Evolutionary conservation across 2,329 filamentous ascomycete genomes (phyloP).

Genomic region (Diaporthe citriasiana): DNA sequence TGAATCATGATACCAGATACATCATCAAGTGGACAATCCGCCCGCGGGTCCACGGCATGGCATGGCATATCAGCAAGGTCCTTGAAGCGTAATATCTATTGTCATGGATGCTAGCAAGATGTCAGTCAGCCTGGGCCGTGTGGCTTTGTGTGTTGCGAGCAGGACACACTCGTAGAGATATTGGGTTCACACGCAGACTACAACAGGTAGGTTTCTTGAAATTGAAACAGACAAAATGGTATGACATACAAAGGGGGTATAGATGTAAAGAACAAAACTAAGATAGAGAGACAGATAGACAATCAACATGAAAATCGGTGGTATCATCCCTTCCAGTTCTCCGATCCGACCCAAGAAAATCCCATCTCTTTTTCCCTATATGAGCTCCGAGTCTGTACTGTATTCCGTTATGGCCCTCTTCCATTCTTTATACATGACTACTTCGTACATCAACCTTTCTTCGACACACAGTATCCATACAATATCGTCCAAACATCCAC

Average conservation of each 20-base stretch:
- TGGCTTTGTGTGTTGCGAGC: no score
- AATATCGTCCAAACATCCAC: background rate
- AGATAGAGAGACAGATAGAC: background rate
- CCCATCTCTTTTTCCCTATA: background rate
- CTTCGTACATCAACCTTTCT: background rate
- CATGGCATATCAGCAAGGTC: background rate
- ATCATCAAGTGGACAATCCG: no score
- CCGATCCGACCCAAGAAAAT: background rate
- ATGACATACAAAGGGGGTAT: slow-evolving; percentile 5
- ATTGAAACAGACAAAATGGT: background rate
- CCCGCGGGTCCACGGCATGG: background rate
- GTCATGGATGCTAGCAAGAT: background rate
- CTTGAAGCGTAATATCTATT: background rate
- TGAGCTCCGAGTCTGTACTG: background rate
- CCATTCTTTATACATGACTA: slow-evolving; percentile 11
- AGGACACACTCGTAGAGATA: no score
- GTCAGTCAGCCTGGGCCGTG: background rate
- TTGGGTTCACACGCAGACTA: no score
- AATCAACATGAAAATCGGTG: slow-evolving; percentile 9
- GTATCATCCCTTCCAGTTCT: slow-evolving; percentile 10
- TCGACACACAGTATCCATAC: slow-evolving; percentile 1
- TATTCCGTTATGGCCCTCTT: slow-evolving; percentile 3
- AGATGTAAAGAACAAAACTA: background rate
- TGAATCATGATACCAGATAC: background rate
- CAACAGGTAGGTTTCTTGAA: no score